phyloP scores from a whole-genome alignment of 2,329 filamentous ascomycete species.

The Sporothrix globosa region DNA sequence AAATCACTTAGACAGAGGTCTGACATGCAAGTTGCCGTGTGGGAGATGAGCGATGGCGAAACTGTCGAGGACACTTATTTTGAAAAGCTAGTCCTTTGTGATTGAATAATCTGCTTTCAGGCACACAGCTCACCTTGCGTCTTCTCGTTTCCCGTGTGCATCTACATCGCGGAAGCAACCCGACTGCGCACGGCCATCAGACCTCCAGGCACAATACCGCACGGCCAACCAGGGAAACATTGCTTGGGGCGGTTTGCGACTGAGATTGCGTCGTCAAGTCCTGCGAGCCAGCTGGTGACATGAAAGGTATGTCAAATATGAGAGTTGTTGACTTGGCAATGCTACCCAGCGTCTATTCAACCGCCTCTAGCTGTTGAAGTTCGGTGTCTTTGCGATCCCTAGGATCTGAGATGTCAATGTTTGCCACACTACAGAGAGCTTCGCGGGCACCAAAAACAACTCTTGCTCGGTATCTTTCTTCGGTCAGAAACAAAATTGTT shows the following conservation, averaged over 20 bases:
- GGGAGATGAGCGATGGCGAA: neutral
- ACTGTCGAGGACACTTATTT: neutral
- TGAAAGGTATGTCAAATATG: neutral
- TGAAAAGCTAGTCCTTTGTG: neutral
- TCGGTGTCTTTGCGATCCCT: too few species aligned
- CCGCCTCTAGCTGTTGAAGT: neutral
- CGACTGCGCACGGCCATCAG: conserved; percentile 19
- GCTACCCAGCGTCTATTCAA: conserved; percentile 10
- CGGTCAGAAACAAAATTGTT: too few species aligned
- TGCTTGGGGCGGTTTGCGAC: neutral
- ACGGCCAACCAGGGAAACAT: neutral
- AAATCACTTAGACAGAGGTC: conserved; percentile 5
- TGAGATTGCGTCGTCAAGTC: neutral
- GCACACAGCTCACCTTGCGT: neutral
- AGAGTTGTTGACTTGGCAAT: conserved; percentile 1
- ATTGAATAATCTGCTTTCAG: neutral
- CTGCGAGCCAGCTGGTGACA: neutral
- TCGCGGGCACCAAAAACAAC: too few species aligned
- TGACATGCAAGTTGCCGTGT: conserved; percentile 10
- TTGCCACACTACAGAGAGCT: too few species aligned
- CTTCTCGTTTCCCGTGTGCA: neutral
- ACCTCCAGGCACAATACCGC: conserved; percentile 4
- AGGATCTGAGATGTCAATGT: too few species aligned
- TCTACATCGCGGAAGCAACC: conserved; percentile 11
- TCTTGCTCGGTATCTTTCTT: too few species aligned